phyloP scores from a whole-genome alignment of 495 filamentous ascomycete species.

The Penicillium antarcticum region DNA sequence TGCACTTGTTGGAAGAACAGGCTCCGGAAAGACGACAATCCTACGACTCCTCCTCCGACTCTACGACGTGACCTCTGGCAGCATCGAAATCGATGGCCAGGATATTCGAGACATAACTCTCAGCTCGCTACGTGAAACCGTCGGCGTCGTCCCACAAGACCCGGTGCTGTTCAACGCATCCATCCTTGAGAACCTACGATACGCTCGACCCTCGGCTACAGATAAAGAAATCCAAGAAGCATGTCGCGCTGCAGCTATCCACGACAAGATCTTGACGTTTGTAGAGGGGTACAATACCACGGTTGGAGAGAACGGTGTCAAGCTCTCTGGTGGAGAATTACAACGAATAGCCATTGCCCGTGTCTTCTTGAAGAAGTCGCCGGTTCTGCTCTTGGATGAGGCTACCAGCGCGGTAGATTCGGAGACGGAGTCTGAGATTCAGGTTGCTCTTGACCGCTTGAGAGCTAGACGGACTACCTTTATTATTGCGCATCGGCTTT shows the following conservation, averaged over 20 bases:
- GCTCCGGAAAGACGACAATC: conserved; percentile 74
- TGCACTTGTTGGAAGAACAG: conserved; percentile 75
- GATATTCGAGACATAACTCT: conserved; percentile 67
- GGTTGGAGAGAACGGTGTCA: conserved; percentile 62
- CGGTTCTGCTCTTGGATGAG: conserved; percentile 56
- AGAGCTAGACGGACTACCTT: conserved; percentile 29
- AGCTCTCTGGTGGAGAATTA: conserved; percentile 71
- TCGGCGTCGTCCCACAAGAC: conserved; percentile 70
- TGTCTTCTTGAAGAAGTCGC: conserved; percentile 44
- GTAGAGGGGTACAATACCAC: conserved; percentile 59
- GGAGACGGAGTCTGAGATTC: conserved; percentile 51
- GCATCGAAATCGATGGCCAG: conserved; percentile 70
- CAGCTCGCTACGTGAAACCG: conserved; percentile 59
- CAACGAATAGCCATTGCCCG: conserved; percentile 78
- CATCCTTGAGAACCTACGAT: conserved; percentile 71
- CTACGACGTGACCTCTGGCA: conserved; percentile 63
- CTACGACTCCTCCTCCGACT: conserved; percentile 68
- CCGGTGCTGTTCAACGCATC: conserved; percentile 69
- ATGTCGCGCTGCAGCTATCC: conserved; percentile 65
- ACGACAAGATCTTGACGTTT: conserved; percentile 65
- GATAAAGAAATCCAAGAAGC: conserved; percentile 67
- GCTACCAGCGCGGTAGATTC: conserved; percentile 55
- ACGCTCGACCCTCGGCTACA: conserved; percentile 57
- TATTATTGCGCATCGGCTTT: conserved; percentile 62
- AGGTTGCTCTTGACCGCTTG: conserved; percentile 36